Percentiles rank a stretch among this genome's conserved stretches.
Conservation (phyloP, 345 rosid genomes). For the Populus davidiana region DNA sequence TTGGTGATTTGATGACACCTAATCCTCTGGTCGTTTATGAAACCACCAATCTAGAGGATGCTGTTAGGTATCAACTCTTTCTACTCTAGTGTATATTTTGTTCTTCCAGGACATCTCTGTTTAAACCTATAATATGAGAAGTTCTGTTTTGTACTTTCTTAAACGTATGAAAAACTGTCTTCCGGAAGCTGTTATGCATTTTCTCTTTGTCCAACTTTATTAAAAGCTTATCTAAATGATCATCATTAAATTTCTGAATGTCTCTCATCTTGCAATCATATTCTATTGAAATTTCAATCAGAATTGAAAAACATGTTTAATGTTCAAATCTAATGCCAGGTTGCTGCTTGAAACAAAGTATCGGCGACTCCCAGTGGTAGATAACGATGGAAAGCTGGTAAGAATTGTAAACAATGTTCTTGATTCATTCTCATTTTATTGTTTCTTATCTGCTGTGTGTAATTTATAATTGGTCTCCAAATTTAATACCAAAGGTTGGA, state of each 20-base stretch:
- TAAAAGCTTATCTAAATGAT: background rate
- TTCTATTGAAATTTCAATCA: background rate
- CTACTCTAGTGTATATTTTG: background rate
- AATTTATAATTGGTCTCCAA: background rate
- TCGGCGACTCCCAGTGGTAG: conserved; percentile 83
- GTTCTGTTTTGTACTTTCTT: background rate
- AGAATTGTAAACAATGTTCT: conserved; percentile 20
- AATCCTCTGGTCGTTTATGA: conserved; percentile 76
- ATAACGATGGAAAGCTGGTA: conserved; percentile 70
- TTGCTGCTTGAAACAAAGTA: conserved; percentile 87
- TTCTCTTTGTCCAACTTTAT: background rate
- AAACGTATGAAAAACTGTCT: background rate
- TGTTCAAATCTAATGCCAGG: conserved; percentile 31
- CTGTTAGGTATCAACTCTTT: conserved; percentile 55
- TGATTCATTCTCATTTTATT: background rate
- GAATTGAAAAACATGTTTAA: background rate
- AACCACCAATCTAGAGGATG: conserved; percentile 78
- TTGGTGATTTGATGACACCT: conserved; percentile 94
- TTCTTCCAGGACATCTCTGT: background rate
- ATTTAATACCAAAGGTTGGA: conserved; percentile 57
- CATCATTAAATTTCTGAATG: background rate
- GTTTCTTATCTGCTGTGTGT: background rate
- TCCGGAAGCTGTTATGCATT: background rate
- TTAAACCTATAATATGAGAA: background rate
- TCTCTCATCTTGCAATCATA: background rate